Evolutionary conservation across 768 basidiomycete species (phyloP).

Genomic region (Boletus sensibilis): DNA sequence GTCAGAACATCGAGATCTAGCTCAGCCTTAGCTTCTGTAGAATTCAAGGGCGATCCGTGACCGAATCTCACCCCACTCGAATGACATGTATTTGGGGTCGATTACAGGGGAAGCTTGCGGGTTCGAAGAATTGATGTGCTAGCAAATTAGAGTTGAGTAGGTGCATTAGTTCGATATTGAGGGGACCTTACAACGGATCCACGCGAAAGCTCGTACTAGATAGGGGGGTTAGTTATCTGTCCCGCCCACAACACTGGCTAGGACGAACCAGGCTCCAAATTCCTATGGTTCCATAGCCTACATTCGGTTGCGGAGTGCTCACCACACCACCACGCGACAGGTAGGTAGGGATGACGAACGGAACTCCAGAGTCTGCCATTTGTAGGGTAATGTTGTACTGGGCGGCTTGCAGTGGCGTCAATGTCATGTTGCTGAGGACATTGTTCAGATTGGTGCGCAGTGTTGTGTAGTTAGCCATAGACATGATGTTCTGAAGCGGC

Average conservation of each 20-base stretch:
- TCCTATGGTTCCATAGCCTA: background rate
- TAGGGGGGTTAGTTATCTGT: background rate
- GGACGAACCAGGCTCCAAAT: background rate
- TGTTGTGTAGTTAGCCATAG: background rate
- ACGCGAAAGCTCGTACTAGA: background rate
- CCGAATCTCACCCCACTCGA: background rate
- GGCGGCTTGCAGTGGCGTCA: background rate
- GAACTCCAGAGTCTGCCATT: background rate
- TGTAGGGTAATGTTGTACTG: background rate
- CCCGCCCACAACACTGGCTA: background rate
- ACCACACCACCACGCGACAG: background rate
- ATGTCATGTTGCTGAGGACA: background rate
- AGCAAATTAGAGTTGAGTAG: background rate
- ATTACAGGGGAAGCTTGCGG: slow-evolving; percentile 1
- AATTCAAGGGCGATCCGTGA: no score
- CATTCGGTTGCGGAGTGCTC: background rate
- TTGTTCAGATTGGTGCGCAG: background rate
- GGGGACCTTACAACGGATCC: background rate
- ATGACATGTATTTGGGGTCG: background rate
- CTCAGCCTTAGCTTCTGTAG: background rate
- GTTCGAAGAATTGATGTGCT: background rate
- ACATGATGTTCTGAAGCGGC: background rate
- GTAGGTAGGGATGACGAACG: background rate
- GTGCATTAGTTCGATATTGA: background rate
- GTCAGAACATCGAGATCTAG: background rate